These are phyloP conservation scores for Thelephora aurantiotincta DNA, from an alignment of 768 basidiomycete species.

Conservation along the genomic window DNA sequence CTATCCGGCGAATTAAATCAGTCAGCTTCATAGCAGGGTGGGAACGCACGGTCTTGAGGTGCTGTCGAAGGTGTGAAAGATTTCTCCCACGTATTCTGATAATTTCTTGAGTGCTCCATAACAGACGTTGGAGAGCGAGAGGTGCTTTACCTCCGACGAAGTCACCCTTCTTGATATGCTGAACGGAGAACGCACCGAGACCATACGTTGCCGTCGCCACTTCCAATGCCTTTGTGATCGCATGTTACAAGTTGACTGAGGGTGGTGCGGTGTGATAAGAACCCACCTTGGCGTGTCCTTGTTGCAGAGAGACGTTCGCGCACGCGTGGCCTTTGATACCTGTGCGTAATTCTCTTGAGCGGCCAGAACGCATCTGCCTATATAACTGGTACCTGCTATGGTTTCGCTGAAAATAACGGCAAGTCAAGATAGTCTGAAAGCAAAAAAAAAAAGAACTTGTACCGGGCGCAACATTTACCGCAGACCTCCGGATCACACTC, in stretches of 20 bases:
- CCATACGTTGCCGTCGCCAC: conserved; percentile 25
- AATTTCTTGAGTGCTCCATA: not conserved
- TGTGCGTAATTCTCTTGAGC: conserved; percentile 2
- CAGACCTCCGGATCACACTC: conserved; percentile 47
- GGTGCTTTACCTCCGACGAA: conserved; percentile 19
- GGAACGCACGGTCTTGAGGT: not conserved
- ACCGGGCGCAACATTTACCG: conserved; percentile 1
- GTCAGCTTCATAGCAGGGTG: conserved; percentile 6
- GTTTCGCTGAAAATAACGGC: not conserved
- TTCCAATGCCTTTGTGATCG: conserved; percentile 18
- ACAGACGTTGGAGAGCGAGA: not conserved
- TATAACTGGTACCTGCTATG: not conserved
- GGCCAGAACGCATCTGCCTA: not conserved
- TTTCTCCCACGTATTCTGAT: conserved; percentile 30
- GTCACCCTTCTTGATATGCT: conserved; percentile 10
- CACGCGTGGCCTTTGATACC: conserved; percentile 13
- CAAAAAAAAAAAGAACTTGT: not conserved
- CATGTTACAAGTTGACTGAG: not conserved
- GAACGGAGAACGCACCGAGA: conserved; percentile 30
- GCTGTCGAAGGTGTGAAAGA: not conserved
- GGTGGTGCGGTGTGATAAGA: not conserved
- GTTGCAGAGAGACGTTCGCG: conserved; percentile 17
- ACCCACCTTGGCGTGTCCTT: conserved; percentile 11
- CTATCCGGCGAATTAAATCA: not conserved
- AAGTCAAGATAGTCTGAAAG: not conserved